Base-by-base conservation (phyloP, 2,329 filamentous ascomycete genomes). In the Eurotiales sp. region DNA sequence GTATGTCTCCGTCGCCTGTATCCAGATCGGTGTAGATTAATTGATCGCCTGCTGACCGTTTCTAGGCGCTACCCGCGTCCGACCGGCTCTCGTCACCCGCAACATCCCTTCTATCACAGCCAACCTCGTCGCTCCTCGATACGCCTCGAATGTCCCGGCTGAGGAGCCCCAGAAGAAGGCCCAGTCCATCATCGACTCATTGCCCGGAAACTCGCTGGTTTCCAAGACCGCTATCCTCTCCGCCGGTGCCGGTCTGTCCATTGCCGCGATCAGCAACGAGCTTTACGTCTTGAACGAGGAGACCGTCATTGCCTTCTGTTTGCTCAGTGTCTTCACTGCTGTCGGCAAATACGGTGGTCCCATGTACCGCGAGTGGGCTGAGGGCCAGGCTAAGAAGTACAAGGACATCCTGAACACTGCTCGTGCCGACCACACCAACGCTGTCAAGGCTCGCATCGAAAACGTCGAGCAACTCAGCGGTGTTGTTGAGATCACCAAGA, bases 251-350 rank as follows among this genome's bases (percentile, higher is more conserved):
- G 92, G 88, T 77, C 76, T 95, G 64, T 91, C 88, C 67, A 83
- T 95, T 73, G 95, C 93, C 71, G 93, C 90, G 68, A 90, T 99
- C 77, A 95, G 88, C 85, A 99, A 95, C 79, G 93, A 99, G 84
- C 90, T 97, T 81, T 97, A 96, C 77, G 90, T 99, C 72, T 82
- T 99, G 77, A 99, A 99, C 80, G 93, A 99, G 82, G 93, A 99
- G 81, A 88, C 91, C 58, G 88, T 99, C 70, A 88, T 95, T 69
- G 88, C 89, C 61, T 83, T 99, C 77, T 93, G 88, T 74, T 81
- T 99, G 66, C 79, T 97, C 70, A 90, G 87, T 71, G 88, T 97
- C 70, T 99, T 95, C 87, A 86, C 81, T 68, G 90, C 85, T 57
- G 82, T 96, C 65, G 92, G 89, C 78, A 93, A 95, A 77, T 96